Percentiles rank a stretch among this genome's conserved stretches.
phyloP scores from a whole-genome alignment of 1,284 basidiomycete species.

The Termitomyces sp. region DNA sequence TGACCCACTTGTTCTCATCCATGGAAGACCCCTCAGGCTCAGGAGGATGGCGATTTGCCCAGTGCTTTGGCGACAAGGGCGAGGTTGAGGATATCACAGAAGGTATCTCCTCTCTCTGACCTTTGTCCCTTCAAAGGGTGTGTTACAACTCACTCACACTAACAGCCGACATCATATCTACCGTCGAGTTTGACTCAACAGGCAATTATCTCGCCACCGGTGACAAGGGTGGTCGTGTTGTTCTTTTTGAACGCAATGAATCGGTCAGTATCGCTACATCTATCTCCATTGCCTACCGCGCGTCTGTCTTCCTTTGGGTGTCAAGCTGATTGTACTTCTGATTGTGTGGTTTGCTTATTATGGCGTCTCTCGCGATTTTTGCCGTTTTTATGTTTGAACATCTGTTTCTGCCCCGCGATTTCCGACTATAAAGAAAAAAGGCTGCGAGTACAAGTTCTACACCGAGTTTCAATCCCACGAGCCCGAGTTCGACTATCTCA shows the following conservation, averaged over 20 bases:
- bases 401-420: constrained; percentile 12
- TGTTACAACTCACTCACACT: constrained; percentile 19
- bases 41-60: constrained; percentile 96
- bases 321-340: constrained; percentile 25
- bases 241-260: constrained; percentile 98
- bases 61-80: constrained; percentile 99
- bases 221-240: constrained; percentile 98
- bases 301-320: constrained; percentile 11
- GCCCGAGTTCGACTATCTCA: constrained; percentile 99
- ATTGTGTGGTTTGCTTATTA: constrained; percentile 18
- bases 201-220: constrained; percentile 99
- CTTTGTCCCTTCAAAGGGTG: not conserved
- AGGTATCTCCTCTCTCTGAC: constrained; percentile 47
- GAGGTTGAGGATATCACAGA: constrained; percentile 99
- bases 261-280: constrained; percentile 56
- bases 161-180: constrained; percentile 96
- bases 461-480: constrained; percentile 99
- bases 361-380: constrained; percentile 8
- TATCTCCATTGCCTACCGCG: constrained; percentile 9
- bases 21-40: constrained; percentile 79
- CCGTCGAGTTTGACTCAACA: constrained; percentile 99
- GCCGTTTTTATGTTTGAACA: not conserved
- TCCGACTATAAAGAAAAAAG: constrained; percentile 76
- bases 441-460: constrained; percentile 99
- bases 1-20: constrained; percentile 20